Conservation (phyloP, 768 basidiomycete species). For the Suillus subluteus region DNA sequence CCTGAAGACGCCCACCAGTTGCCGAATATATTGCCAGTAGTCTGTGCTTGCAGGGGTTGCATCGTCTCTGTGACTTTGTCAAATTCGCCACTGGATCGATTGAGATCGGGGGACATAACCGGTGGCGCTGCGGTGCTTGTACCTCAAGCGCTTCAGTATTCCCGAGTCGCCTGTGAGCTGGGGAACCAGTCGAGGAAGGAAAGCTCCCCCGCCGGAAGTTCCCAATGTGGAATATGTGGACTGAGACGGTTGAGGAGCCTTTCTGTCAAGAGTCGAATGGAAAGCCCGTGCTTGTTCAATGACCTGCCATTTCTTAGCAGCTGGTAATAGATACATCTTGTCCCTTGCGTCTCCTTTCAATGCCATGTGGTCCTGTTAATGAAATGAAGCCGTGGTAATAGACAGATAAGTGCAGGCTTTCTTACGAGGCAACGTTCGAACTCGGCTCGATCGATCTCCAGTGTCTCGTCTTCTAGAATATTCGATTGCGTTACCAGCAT, state of each 20-base stretch:
- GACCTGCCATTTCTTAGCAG: constrained; percentile 68
- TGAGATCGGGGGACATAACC: constrained; percentile 33
- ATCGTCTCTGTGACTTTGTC: constrained; percentile 32
- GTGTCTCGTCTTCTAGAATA: constrained; percentile 23
- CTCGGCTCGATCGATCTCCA: constrained; percentile 44
- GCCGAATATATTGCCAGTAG: constrained; percentile 75
- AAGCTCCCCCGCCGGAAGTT: constrained; percentile 55
- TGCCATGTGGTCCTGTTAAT: constrained; percentile 67
- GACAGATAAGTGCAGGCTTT: neutral
- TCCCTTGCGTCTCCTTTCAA: constrained; percentile 71
- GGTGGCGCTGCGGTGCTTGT: constrained; percentile 39
- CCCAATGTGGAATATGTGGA: constrained; percentile 58
- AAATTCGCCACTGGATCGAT: constrained; percentile 45
- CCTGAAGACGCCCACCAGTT: constrained; percentile 79
- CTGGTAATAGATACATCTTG: constrained; percentile 62
- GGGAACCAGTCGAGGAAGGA: constrained; percentile 71
- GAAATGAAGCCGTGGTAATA: constrained; percentile 13
- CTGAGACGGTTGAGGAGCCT: constrained; percentile 31
- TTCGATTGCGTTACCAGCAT: constrained; percentile 22
- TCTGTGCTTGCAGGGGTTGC: constrained; percentile 59
- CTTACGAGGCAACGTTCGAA: constrained; percentile 77
- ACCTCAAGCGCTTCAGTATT: constrained; percentile 70
- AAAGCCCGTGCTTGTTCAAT: constrained; percentile 58
- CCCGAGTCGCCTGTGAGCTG: constrained; percentile 76
- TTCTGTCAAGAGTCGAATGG: constrained; percentile 37